Evolutionary conservation across 331 rosid genomes (phyloP).

Genomic region (Pyracantha coccinea): DNA sequence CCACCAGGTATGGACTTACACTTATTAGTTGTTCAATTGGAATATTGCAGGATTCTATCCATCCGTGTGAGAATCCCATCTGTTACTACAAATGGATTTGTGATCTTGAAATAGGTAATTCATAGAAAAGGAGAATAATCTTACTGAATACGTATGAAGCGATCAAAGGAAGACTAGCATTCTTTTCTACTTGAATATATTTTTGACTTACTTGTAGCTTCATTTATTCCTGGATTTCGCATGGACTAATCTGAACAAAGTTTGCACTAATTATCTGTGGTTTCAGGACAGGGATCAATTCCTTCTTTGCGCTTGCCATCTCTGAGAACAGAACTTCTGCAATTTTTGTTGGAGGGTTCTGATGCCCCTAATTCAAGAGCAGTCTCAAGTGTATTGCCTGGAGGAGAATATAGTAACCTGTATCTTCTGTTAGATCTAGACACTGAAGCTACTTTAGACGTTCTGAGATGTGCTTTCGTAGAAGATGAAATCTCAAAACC

Average conservation of each 20-base stretch:
- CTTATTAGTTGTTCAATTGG: conserved; percentile 3
- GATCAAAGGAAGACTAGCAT: background rate
- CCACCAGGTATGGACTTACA: conserved; percentile 69
- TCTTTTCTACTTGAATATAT: background rate
- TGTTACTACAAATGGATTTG: background rate
- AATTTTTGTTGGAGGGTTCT: conserved; percentile 58
- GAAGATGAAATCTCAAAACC: conserved; percentile 44
- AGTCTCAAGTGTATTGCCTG: conserved; percentile 26
- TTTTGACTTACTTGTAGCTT: background rate
- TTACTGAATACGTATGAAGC: background rate
- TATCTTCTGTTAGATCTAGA: conserved; percentile 71
- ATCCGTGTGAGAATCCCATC: background rate
- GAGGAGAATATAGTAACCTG: conserved; percentile 42
- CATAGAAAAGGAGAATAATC: background rate
- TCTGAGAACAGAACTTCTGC: conserved; percentile 71
- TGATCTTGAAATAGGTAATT: background rate
- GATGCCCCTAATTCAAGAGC: conserved; percentile 35
- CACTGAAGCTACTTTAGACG: conserved; percentile 77
- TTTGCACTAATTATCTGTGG: background rate
- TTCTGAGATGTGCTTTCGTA: conserved; percentile 61
- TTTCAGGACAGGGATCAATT: conserved; percentile 82
- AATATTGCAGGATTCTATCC: background rate
- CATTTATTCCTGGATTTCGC: background rate
- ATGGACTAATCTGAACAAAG: background rate
- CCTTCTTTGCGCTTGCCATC: conserved; percentile 61